phyloP scores from a whole-genome alignment of 139 green algal genomes.

The Ulvella scutata region DNA sequence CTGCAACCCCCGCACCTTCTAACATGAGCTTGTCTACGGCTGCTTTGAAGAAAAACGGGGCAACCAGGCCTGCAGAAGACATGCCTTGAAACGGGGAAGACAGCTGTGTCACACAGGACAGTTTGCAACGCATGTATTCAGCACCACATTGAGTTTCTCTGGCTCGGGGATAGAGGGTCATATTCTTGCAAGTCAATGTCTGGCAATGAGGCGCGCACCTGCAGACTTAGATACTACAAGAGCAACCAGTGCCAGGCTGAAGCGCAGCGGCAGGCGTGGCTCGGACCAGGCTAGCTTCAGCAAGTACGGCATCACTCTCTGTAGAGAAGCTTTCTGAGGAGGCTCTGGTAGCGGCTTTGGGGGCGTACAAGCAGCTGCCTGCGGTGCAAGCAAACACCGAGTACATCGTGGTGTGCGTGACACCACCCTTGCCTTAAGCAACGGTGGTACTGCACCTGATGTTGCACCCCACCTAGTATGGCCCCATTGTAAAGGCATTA shows the following conservation, averaged over 20 bases:
- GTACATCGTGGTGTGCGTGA: too few species aligned
- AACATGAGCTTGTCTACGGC: constrained; percentile 58
- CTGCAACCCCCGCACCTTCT: background rate
- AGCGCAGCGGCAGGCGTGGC: constrained; percentile 43
- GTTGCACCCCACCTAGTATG: too few species aligned
- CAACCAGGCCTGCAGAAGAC: constrained; percentile 38
- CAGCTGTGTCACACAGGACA: background rate
- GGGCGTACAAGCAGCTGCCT: too few species aligned
- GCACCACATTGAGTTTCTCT: too few species aligned
- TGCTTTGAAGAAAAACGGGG: constrained; percentile 55
- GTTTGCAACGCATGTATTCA: too few species aligned
- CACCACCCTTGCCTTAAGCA: too few species aligned
- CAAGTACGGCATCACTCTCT: constrained; percentile 58
- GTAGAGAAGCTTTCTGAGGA: constrained; percentile 11
- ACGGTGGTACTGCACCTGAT: too few species aligned
- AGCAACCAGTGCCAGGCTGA: constrained; percentile 37
- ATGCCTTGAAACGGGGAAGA: background rate
- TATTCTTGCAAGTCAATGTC: too few species aligned
- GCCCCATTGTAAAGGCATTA: too few species aligned
- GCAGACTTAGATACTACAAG: constrained; percentile 52
- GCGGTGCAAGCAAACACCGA: too few species aligned
- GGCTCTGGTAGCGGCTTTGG: constrained; percentile 22
- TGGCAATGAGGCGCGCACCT: constrained; percentile 19
- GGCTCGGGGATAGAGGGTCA: background rate
- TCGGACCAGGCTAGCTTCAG: constrained; percentile 45